Percentiles rank a stretch among this genome's conserved stretches.
phyloP scores from a whole-genome alignment of 352 stramenopile species.

The Phytophthora megakarya region DNA sequence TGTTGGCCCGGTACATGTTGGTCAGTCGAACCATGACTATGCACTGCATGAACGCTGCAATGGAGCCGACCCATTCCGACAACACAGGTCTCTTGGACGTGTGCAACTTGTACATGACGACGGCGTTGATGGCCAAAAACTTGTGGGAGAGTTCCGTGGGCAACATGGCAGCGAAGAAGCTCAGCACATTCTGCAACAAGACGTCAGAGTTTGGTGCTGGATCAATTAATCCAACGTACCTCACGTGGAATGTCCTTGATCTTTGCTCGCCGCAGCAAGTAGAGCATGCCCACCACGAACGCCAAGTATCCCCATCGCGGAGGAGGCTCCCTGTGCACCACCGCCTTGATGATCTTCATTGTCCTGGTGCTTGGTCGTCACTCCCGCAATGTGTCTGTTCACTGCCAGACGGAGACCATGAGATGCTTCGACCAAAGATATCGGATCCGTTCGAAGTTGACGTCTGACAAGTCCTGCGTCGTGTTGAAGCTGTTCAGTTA shows the following conservation, averaged over 20 bases:
- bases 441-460: neutral
- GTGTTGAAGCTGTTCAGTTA: neutral
- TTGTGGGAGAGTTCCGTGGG: conserved; percentile 70
- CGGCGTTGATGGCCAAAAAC: conserved; percentile 50
- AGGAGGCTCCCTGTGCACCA: conserved; percentile 26
- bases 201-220: neutral
- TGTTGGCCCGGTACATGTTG: conserved; percentile 51
- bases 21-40: conserved; percentile 53
- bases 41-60: conserved; percentile 51
- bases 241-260: conserved; percentile 53
- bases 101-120: conserved; percentile 50
- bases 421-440: conserved; percentile 20
- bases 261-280: conserved; percentile 46
- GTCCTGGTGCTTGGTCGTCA: neutral
- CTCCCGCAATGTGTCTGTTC: conserved; percentile 13
- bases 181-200: conserved; percentile 45
- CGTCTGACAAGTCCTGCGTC: conserved; percentile 9
- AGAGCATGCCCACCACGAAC: conserved; percentile 44
- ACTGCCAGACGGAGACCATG: conserved; percentile 13
- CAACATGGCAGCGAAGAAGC: conserved; percentile 61
- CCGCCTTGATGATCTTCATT: conserved; percentile 46
- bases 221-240: conserved; percentile 21
- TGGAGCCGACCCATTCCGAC: conserved; percentile 50
- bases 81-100: conserved; percentile 49
- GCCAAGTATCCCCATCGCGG: conserved; percentile 48